A percentile compares a stretch with the other conserved stretches of the same genome.
These are phyloP conservation scores for Clavispora carvajalis DNA, from an alignment of 805 yeast genomes.

Conservation along the genomic window DNA sequence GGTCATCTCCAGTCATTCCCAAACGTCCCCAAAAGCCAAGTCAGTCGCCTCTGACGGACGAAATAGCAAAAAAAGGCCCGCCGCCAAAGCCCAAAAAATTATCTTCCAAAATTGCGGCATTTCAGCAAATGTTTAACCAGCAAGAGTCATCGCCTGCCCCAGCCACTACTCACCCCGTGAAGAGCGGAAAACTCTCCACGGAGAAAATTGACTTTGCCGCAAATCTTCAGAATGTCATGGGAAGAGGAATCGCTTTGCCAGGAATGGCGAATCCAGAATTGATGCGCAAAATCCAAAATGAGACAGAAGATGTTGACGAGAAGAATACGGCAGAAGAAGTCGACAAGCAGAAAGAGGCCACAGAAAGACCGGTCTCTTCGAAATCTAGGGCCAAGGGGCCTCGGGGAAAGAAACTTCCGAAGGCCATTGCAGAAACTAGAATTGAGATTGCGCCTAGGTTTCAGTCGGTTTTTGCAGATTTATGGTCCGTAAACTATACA, in stretches of 20 bases:
- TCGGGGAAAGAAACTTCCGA: slow-evolving; percentile 65
- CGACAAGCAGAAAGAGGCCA: slow-evolving; percentile 5
- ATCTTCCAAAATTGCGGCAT: slow-evolving; percentile 74
- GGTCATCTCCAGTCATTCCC: slow-evolving; percentile 8
- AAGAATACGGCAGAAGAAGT: slow-evolving; percentile 10
- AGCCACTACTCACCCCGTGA: slow-evolving; percentile 1
- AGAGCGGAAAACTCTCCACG: slow-evolving; percentile 22
- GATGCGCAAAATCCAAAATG: slow-evolving; percentile 12
- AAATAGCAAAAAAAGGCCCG: slow-evolving; percentile 26
- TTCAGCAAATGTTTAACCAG: slow-evolving; percentile 65
- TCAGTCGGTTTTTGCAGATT: slow-evolving; percentile 24
- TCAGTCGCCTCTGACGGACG: not conserved
- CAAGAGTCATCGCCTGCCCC: slow-evolving; percentile 9
- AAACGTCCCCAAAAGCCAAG: slow-evolving; percentile 10
- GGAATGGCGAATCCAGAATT: slow-evolving; percentile 46
- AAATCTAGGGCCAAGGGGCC: slow-evolving; percentile 64
- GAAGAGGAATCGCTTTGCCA: slow-evolving; percentile 45
- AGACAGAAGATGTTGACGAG: slow-evolving; percentile 1
- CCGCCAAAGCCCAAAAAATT: slow-evolving; percentile 76
- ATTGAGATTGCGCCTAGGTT: slow-evolving; percentile 32
- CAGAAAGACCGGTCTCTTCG: not conserved
- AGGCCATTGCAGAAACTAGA: slow-evolving; percentile 40
- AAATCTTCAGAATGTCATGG: slow-evolving; percentile 55
- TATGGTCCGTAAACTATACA: slow-evolving; percentile 31
- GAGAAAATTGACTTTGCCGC: slow-evolving; percentile 48